Evolutionary conservation across 202 grass and related monocot species (phyloP).

Genomic region (Carex arenaria): DNA sequence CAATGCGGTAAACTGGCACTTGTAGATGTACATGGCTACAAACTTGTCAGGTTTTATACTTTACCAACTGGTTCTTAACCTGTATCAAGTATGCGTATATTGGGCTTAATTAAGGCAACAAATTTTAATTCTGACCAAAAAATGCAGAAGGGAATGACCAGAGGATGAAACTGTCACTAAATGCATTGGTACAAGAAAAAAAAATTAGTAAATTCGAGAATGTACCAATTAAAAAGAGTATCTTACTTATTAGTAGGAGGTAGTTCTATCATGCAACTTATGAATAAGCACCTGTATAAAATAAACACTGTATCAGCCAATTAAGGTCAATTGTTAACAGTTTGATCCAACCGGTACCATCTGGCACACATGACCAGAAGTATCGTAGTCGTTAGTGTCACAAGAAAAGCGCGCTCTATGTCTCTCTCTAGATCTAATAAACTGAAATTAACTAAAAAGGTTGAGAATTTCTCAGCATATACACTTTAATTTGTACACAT

Average conservation of each 20-base stretch:
- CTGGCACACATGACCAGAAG: neutral
- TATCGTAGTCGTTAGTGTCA: neutral
- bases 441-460: neutral
- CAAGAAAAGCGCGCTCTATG: neutral
- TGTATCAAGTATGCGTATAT: neutral
- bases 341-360: neutral
- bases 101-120: neutral
- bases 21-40: neutral
- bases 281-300: slow-evolving; percentile 6
- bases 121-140: neutral
- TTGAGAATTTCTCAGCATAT: neutral
- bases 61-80: neutral
- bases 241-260: slow-evolving; percentile 11
- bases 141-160: slow-evolving; percentile 19
- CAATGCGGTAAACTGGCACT: neutral
- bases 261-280: neutral
- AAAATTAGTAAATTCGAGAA: neutral
- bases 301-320: neutral
- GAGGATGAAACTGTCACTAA: neutral
- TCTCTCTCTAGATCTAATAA: neutral
- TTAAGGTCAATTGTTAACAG: neutral
- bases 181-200: neutral
- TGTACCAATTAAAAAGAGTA: neutral
- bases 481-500: neutral
- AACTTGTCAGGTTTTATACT: neutral